Evolutionary conservation across 2,329 filamentous ascomycete genomes (phyloP), one percentile per base, ranked within the genome.

Genomic region (Zarea fungicola): DNA sequence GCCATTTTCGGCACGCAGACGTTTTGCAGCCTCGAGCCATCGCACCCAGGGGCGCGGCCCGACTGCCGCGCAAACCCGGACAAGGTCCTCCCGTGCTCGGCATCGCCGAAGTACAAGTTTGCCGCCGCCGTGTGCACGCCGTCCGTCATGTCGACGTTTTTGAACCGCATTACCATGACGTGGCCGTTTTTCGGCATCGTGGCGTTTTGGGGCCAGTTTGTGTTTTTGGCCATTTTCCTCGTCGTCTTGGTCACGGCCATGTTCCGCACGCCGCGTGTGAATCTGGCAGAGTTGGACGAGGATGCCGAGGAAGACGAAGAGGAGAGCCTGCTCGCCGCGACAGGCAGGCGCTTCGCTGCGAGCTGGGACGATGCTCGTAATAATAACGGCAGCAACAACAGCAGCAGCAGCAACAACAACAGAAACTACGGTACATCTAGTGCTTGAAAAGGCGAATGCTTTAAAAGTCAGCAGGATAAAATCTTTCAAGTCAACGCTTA

Each of bases 171-270:
- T 52, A 91, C 88, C 19, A 80, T 96, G 61, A 96, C 95, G 63
- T 99, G 93, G 77, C 91, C 93, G 6, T 89, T 96, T 63, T 95
- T 99, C 61, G 93, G 93, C 10, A 83, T 85, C 10, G 72, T 97
- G n/a, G 80, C 89, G 57, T 99, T 97, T 67, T 99, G 91, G 90
- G 88, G 90, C 0, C 93, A 99, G 61, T 97, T 96, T 62, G 87
- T 79, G 11, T 97, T 99, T 70, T 69, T 99, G 36, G 85, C 69
- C 28, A 76, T 96, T 18, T 96, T 95, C 66, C 66, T 96, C 9
- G 69, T 96, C 48, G 84, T 95, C 11, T 87, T 96, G 58, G 51
- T 89, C 19, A 86, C 87, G 1, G 82, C 87, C 3, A 70, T 96
- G 0, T 85, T 97, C 75, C 83, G 86, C 35, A 83, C 89, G 1